Percentiles rank a stretch among this genome's conserved stretches.
These are phyloP conservation scores for Chalciporus pseudorubinellus DNA, from an alignment of 768 basidiomycete genomes.

Conservation along the genomic window DNA sequence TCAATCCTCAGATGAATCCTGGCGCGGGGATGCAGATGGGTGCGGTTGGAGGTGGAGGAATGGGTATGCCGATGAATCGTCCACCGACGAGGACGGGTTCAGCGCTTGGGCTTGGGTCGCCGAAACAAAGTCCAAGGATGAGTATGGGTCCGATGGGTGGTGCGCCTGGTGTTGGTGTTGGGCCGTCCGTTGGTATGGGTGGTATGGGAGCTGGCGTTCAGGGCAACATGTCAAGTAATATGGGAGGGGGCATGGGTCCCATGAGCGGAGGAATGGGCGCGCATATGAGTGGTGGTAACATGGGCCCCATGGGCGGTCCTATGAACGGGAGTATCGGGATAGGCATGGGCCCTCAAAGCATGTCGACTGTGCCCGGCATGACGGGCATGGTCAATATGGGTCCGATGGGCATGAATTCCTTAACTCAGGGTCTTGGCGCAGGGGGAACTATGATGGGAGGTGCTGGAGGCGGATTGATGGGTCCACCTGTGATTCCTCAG, in stretches of 20 bases:
- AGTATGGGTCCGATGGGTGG: slow-evolving; percentile 15
- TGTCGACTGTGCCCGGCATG: slow-evolving; percentile 17
- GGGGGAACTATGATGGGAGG: slow-evolving; percentile 28
- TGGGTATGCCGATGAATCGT: slow-evolving; percentile 26
- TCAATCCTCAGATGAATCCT: slow-evolving; percentile 20
- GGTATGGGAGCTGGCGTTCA: slow-evolving; percentile 13
- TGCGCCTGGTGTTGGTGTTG: neutral
- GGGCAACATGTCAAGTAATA: slow-evolving; percentile 10
- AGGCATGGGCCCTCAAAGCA: slow-evolving; percentile 13
- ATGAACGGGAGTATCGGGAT: slow-evolving; percentile 21
- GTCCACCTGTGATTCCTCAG: slow-evolving; percentile 36
- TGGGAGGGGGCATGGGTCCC: slow-evolving; percentile 14
- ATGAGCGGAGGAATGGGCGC: slow-evolving; percentile 17
- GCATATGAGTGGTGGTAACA: slow-evolving; percentile 4
- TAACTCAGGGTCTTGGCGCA: slow-evolving; percentile 16
- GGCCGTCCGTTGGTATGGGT: slow-evolving; percentile 10
- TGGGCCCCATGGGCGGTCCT: slow-evolving; percentile 10
- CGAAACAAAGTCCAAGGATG: slow-evolving; percentile 29
- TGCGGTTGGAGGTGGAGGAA: slow-evolving; percentile 2
- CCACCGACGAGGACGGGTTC: slow-evolving; percentile 32
- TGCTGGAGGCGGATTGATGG: slow-evolving; percentile 36
- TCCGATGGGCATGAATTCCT: slow-evolving; percentile 20
- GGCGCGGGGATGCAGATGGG: slow-evolving; percentile 14
- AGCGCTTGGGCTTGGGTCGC: slow-evolving; percentile 26
- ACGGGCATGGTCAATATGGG: slow-evolving; percentile 17